These are phyloP conservation scores for Phytophthora fragariaefolia DNA, from an alignment of 352 stramenopile species.

Conservation along the genomic window DNA sequence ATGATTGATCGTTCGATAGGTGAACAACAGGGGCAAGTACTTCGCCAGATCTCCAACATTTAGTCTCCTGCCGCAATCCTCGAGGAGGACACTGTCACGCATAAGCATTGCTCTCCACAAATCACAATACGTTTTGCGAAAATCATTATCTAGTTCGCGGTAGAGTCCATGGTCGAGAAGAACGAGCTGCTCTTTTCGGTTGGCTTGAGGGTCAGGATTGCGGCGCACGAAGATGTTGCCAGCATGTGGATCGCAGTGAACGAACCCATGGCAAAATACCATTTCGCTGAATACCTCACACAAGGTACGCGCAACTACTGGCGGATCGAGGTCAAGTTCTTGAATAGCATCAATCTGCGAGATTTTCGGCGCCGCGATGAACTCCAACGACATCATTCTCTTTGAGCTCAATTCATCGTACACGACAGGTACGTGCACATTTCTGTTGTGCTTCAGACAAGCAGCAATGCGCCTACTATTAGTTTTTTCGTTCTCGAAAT, in stretches of 20 bases:
- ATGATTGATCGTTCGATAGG: conserved; percentile 79
- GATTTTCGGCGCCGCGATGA: conserved; percentile 95
- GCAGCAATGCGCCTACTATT: conserved; percentile 76
- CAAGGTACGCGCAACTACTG: conserved; percentile 86
- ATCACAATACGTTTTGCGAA: conserved; percentile 94
- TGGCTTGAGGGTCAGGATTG: conserved; percentile 52
- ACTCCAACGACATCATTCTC: conserved; percentile 97
- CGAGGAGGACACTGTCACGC: conserved; percentile 81
- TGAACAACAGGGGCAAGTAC: conserved; percentile 88
- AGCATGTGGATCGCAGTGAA: conserved; percentile 97
- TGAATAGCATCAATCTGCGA: conserved; percentile 90
- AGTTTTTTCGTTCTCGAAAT: conserved; percentile 87
- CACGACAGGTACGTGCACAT: conserved; percentile 85
- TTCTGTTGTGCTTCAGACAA: conserved; percentile 59
- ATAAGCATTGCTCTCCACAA: conserved; percentile 96
- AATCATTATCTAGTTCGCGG: conserved; percentile 91
- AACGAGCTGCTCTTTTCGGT: conserved; percentile 91
- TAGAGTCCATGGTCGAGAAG: conserved; percentile 98
- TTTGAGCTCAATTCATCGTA: conserved; percentile 89
- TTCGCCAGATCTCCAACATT: conserved; percentile 68
- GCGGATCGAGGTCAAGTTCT: conserved; percentile 76
- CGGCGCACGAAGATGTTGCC: conserved; percentile 93
- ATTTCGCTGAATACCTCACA: conserved; percentile 95
- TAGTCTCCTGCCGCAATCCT: conserved; percentile 60
- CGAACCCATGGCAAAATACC: conserved; percentile 95